Evolutionary conservation across 441 rosid species (phyloP).

Genomic region (Erodium trifolium): DNA sequence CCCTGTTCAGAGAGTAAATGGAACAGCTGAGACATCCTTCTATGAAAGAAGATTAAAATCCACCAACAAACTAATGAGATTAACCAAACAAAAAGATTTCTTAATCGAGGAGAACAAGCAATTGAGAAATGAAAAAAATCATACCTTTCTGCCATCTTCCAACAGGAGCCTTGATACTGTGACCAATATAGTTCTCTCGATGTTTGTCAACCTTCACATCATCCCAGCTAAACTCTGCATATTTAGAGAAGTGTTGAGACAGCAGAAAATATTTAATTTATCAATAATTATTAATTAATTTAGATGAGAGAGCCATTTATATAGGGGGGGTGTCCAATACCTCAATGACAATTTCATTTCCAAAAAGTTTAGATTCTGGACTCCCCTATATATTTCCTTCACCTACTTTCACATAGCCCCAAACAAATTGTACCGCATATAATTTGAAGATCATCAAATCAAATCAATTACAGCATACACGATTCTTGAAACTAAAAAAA

Average conservation of each 20-base stretch:
- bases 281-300: too few relatives aligned
- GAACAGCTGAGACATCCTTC: not conserved
- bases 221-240: constrained; percentile 90
- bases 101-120: not conserved
- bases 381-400: not conserved
- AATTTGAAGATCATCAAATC: not conserved
- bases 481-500: not conserved
- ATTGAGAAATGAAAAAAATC: not conserved
- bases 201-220: constrained; percentile 91
- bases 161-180: constrained; percentile 88
- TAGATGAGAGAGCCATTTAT: too few relatives aligned
- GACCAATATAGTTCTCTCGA: constrained; percentile 89
- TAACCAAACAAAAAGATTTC: not conserved
- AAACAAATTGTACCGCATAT: not conserved
- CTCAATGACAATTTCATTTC: too few relatives aligned
- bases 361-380: not conserved
- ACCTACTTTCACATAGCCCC: not conserved
- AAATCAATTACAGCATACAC: not conserved
- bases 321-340: too few relatives aligned
- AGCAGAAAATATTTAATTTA: too few relatives aligned
- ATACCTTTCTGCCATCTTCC: constrained; percentile 98
- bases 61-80: not conserved
- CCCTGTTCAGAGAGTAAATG: constrained; percentile 34
- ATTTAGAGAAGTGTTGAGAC: not conserved
- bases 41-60: too few relatives aligned